Evolutionary conservation across 495 filamentous ascomycete genomes (phyloP).

Genomic region (Parathielavia appendiculata): DNA sequence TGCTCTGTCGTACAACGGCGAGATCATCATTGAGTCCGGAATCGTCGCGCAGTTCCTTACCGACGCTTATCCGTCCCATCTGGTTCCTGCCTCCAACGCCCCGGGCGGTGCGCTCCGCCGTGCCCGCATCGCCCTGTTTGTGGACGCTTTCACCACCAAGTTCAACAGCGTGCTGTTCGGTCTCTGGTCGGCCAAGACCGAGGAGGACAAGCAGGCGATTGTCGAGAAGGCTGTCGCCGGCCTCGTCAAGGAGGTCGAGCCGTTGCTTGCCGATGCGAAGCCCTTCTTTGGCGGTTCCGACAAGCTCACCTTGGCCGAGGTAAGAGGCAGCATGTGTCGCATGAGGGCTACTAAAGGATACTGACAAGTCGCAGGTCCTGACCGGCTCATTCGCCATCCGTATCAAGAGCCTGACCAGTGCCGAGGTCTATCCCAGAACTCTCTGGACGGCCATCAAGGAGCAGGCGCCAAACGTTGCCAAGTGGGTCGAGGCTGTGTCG

Average conservation of each 20-base stretch:
- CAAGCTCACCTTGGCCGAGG: slow-evolving; percentile 73
- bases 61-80: slow-evolving; percentile 45
- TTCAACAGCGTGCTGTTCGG: slow-evolving; percentile 44
- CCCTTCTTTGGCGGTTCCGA: slow-evolving; percentile 81
- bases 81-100: slow-evolving; percentile 45
- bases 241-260: slow-evolving; percentile 70
- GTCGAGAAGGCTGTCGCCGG: slow-evolving; percentile 45
- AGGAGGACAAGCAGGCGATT: slow-evolving; percentile 37
- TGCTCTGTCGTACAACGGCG: slow-evolving; percentile 60
- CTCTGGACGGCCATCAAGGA: slow-evolving; percentile 45
- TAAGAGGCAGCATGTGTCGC: slow-evolving; percentile 31
- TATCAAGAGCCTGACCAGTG: slow-evolving; percentile 46
- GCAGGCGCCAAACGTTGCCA: slow-evolving; percentile 58
- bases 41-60: slow-evolving; percentile 74
- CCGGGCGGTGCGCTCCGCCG: slow-evolving; percentile 47
- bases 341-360: too few species aligned
- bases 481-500: slow-evolving; percentile 60
- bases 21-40: slow-evolving; percentile 66
- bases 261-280: slow-evolving; percentile 56
- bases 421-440: slow-evolving; percentile 48
- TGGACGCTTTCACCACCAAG: slow-evolving; percentile 67
- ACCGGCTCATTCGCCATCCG: slow-evolving; percentile 65
- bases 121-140: slow-evolving; percentile 70
- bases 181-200: slow-evolving; percentile 35
- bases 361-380: slow-evolving; percentile 44